A percentile compares a stretch with the other conserved stretches of the same genome.
Conservation (phyloP, 805 yeast genomes). For the Lachancea thermotolerans region DNA sequence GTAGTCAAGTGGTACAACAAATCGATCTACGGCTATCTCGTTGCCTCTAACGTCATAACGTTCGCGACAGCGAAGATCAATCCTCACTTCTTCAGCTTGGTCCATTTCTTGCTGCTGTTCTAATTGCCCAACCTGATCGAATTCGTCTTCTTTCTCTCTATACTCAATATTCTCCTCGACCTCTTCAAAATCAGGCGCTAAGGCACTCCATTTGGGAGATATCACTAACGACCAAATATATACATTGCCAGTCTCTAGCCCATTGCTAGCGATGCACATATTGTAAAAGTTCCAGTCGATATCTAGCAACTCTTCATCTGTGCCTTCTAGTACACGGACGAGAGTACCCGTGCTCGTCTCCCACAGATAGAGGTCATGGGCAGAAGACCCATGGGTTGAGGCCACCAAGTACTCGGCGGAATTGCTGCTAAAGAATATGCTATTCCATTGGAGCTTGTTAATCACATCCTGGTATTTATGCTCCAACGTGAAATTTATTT, state of each 20-base stretch:
- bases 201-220: slow-evolving; percentile 93
- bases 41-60: slow-evolving; percentile 67
- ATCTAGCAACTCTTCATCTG: slow-evolving; percentile 74
- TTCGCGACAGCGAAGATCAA: slow-evolving; percentile 65
- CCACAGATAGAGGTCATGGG: slow-evolving; percentile 89
- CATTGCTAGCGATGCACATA: slow-evolving; percentile 75
- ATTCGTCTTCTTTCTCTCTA: slow-evolving; percentile 85
- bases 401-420: slow-evolving; percentile 83
- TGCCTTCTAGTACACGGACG: slow-evolving; percentile 83
- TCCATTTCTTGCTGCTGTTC: slow-evolving; percentile 53
- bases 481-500: slow-evolving; percentile 54
- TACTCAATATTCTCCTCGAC: slow-evolving; percentile 87
- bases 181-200: slow-evolving; percentile 94
- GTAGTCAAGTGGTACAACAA: slow-evolving; percentile 50
- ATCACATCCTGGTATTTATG: slow-evolving; percentile 88
- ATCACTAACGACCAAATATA: slow-evolving; percentile 76
- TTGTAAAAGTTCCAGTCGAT: slow-evolving; percentile 79
- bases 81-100: slow-evolving; percentile 51
- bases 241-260: slow-evolving; percentile 75
- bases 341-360: slow-evolving; percentile 85
- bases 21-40: slow-evolving; percentile 41
- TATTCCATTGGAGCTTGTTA: slow-evolving; percentile 82
- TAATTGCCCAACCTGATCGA: slow-evolving; percentile 68
- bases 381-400: slow-evolving; percentile 70
- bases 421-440: slow-evolving; percentile 64